These are phyloP conservation scores for Metarhizium brunneum DNA, from an alignment of 2,329 filamentous ascomycete species.

Conservation along the genomic window DNA sequence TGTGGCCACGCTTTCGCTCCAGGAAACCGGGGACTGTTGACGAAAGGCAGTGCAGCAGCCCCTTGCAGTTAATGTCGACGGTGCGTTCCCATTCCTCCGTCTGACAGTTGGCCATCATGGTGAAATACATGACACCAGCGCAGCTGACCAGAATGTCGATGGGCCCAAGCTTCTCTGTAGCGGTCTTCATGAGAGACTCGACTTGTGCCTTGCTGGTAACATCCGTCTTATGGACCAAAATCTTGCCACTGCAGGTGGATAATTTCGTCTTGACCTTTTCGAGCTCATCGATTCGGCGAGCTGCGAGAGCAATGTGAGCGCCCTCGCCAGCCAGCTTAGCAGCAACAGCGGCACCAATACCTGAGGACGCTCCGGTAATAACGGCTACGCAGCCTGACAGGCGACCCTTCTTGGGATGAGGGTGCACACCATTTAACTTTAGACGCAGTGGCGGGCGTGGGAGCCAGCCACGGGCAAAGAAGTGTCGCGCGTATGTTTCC, in stretches of 20 bases:
- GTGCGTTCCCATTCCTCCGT: slow-evolving; percentile 72
- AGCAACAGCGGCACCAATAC: slow-evolving; percentile 69
- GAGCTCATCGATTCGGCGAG: slow-evolving; percentile 59
- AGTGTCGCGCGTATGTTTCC: slow-evolving; percentile 71
- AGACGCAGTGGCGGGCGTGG: slow-evolving; percentile 48
- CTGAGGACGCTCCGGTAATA: slow-evolving; percentile 71
- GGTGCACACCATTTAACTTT: slow-evolving; percentile 14
- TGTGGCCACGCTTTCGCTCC: slow-evolving; percentile 56
- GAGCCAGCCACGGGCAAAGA: slow-evolving; percentile 73
- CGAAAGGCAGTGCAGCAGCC: slow-evolving; percentile 63
- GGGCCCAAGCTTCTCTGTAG: slow-evolving; percentile 55
- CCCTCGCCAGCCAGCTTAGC: slow-evolving; percentile 60
- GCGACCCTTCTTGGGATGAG: slow-evolving; percentile 37
- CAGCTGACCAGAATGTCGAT: slow-evolving; percentile 74
- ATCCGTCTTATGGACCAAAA: slow-evolving; percentile 62
- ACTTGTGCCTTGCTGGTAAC: slow-evolving; percentile 60
- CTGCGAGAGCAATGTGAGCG: slow-evolving; percentile 61
- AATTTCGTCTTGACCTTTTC: slow-evolving; percentile 57
- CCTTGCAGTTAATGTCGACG: slow-evolving; percentile 82
- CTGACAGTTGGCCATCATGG: slow-evolving; percentile 71
- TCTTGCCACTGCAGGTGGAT: slow-evolving; percentile 47
- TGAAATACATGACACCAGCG: slow-evolving; percentile 83
- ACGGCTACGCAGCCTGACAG: slow-evolving; percentile 63
- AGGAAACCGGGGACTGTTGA: slow-evolving; percentile 65
- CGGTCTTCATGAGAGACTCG: slow-evolving; percentile 51